Evolutionary conservation across 2,329 filamentous ascomycete genomes (phyloP).

Genomic region (Aureobasidium sp.): DNA sequence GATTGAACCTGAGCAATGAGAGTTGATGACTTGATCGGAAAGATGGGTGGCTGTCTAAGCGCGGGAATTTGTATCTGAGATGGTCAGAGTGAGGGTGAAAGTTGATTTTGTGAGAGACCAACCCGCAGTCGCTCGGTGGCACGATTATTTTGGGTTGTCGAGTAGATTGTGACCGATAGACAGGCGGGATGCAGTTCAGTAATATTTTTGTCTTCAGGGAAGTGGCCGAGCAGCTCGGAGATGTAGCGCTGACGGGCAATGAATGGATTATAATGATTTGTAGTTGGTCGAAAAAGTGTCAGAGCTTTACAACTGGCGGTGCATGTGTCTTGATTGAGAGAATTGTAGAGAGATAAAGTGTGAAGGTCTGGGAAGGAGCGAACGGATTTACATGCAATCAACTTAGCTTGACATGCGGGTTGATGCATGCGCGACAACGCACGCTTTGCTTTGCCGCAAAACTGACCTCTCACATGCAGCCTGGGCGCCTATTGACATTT

Average conservation of each 20-base stretch:
- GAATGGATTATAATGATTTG: too few relatives aligned
- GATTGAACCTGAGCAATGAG: background rate
- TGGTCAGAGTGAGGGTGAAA: background rate
- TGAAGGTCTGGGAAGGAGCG: background rate
- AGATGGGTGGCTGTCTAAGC: background rate
- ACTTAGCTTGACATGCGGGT: background rate
- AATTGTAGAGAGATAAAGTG: background rate
- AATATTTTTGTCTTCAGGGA: too few relatives aligned
- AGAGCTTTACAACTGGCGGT: too few relatives aligned
- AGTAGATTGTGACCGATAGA: background rate
- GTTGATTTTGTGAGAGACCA: background rate
- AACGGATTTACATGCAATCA: background rate
- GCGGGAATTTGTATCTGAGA: background rate
- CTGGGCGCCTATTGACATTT: background rate
- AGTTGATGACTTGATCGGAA: too few relatives aligned
- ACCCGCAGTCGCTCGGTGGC: background rate
- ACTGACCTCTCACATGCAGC: background rate
- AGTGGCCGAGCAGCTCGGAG: background rate
- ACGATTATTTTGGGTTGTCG: background rate
- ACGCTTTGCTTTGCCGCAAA: background rate
- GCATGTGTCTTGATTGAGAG: too few relatives aligned
- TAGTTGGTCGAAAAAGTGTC: too few relatives aligned
- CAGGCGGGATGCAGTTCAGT: too few relatives aligned
- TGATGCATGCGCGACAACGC: background rate
- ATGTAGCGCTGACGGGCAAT: too few relatives aligned